These are phyloP conservation scores for Aspergillus nomiae DNA, from an alignment of 2,329 filamentous ascomycete species.

Conservation along the genomic window DNA sequence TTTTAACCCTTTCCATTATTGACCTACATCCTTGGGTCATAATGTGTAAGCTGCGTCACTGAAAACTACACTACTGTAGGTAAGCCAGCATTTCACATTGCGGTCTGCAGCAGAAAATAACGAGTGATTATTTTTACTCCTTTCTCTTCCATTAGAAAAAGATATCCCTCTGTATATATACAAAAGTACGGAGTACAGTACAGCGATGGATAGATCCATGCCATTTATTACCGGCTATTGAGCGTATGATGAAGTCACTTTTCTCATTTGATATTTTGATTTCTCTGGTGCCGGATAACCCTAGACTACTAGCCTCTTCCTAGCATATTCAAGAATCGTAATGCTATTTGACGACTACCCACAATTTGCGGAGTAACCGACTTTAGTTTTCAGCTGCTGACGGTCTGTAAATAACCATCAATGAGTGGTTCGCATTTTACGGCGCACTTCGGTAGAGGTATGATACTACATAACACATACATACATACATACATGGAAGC, in stretches of 20 bases:
- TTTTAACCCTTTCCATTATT: background rate
- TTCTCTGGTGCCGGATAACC: slow-evolving; percentile 10
- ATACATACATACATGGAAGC: slow-evolving; percentile 16
- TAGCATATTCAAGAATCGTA: slow-evolving; percentile 18
- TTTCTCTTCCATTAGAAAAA: background rate
- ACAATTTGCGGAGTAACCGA: slow-evolving; percentile 22
- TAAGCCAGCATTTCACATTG: slow-evolving; percentile 14
- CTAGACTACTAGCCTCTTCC: slow-evolving; percentile 12
- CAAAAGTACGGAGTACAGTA: no score
- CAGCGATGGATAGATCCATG: background rate
- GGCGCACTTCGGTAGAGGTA: slow-evolving; percentile 8
- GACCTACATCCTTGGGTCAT: slow-evolving; percentile 10
- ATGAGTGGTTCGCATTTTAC: slow-evolving; percentile 18
- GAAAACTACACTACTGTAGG: slow-evolving; percentile 13
- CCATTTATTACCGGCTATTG: background rate
- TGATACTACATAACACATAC: background rate
- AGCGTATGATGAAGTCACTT: background rate
- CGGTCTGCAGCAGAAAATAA: slow-evolving; percentile 8
- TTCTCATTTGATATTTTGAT: background rate
- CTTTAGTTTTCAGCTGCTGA: slow-evolving; percentile 24
- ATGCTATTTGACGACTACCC: slow-evolving; percentile 20
- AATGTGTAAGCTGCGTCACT: slow-evolving; percentile 14
- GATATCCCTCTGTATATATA: background rate
- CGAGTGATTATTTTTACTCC: background rate
- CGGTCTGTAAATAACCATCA: slow-evolving; percentile 19